Evolutionary conservation across 140 eudicot species (phyloP), one percentile per base, ranked within the genome.

Genomic region (Flaveria floridana): DNA sequence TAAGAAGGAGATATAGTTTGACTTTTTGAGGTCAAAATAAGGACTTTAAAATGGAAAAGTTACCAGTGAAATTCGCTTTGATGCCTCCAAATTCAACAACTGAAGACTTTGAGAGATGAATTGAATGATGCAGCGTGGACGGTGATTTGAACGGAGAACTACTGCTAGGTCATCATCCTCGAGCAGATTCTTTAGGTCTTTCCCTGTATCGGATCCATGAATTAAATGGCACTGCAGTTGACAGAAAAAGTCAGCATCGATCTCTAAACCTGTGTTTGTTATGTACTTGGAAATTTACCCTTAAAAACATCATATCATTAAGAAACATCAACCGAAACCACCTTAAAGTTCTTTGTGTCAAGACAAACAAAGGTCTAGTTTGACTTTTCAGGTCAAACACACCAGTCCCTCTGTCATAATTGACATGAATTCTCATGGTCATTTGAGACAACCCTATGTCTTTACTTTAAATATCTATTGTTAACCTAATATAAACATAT

Each of bases 91-190:
- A 26, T 82, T 77, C 67, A 95, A 81, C 86, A 86, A 56, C 79
- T 78, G 90, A 41, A 95, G 83, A 87, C 89, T 84, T 75, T 91
- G 97, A 34, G 96, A 95, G 76, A 95, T 95, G 88, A 91, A 88
- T 52, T 89, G 92, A 50, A 89, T 91, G 68, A 95, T 84, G 86
- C 97, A 91, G 30, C 90, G 91, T 13, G 99, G 97, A n/a, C 96
- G 96, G 52, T 95, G 95, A 57, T 82, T 87, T 72, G 99, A 87
- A 72, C 79, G 56, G 81, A 94, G 92, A 77, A 94, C 87, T 4
- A 85, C 79, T 10, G 81, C 79, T 28, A 94, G 84, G 75, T 95
- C 99, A 42, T 91, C 96, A 14, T 71, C 89, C 71, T 91, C 99
- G 2, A 95, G 94, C 44, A 91, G 72, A 74, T 74, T 74, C 78